Conservation (phyloP, 352 stramenopile species). For the Pythium scleroteichum region DNA sequence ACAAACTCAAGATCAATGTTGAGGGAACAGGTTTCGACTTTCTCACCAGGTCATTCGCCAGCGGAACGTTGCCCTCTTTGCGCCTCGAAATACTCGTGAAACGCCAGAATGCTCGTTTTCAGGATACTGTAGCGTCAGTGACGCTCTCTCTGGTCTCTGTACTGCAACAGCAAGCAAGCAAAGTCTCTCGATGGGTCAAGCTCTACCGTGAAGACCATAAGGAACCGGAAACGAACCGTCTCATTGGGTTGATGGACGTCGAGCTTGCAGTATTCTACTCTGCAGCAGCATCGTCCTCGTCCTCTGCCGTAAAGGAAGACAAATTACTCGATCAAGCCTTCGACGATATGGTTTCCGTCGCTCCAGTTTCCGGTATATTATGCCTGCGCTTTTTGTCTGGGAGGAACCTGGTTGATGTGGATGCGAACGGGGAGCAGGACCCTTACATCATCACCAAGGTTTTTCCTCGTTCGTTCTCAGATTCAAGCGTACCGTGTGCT, state of each 20-base stretch:
- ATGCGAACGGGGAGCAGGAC: conserved; percentile 53
- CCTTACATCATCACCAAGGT: conserved; percentile 42
- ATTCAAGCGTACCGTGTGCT: conserved; percentile 2
- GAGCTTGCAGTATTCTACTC: conserved; percentile 20
- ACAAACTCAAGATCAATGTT: conserved; percentile 26
- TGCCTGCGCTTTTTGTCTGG: conserved; percentile 45
- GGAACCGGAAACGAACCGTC: neutral
- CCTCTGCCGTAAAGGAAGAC: conserved; percentile 12
- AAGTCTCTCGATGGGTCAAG: conserved; percentile 23
- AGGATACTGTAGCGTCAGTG: conserved; percentile 25
- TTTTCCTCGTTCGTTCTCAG: conserved; percentile 20
- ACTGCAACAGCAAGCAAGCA: conserved; percentile 5
- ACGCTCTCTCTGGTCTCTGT: conserved; percentile 29
- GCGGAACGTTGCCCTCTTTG: conserved; percentile 38
- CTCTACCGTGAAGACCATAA: conserved; percentile 18
- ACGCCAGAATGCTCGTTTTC: conserved; percentile 31
- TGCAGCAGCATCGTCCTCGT: neutral
- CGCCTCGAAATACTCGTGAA: conserved; percentile 37
- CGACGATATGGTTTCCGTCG: conserved; percentile 12
- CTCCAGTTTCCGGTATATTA: conserved; percentile 32
- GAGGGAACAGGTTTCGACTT: conserved; percentile 11
- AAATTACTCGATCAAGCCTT: conserved; percentile 13
- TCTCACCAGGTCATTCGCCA: conserved; percentile 21
- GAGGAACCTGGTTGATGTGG: conserved; percentile 48
- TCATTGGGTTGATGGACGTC: conserved; percentile 23